Conservation (phyloP, 148 eudicot genomes). For the Camellia japonica region DNA sequence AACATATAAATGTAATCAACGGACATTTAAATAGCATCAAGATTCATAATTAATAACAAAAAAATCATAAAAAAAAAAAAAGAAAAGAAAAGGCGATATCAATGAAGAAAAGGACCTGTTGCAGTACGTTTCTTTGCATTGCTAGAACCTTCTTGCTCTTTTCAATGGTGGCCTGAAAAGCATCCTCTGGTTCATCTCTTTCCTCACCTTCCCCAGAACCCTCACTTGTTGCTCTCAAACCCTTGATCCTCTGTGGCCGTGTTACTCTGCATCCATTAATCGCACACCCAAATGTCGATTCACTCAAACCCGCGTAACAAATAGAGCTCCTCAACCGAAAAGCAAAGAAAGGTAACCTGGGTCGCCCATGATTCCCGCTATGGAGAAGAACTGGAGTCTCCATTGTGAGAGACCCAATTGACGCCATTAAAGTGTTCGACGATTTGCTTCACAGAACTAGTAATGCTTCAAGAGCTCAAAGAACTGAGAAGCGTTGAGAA, state of each 20-base stretch:
- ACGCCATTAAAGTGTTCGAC: conserved; percentile 37
- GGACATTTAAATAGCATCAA: too few relatives aligned
- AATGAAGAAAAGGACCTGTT: conserved; percentile 47
- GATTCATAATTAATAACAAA: too few relatives aligned
- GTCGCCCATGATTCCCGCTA: conserved; percentile 20
- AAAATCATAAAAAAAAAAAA: too few relatives aligned
- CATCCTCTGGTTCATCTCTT: conserved; percentile 47
- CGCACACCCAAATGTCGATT: conserved; percentile 16
- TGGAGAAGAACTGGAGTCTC: conserved; percentile 43
- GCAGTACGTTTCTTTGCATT: conserved; percentile 59
- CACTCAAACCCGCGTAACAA: conserved; percentile 28
- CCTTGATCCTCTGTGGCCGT: conserved; percentile 21
- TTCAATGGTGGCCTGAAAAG: conserved; percentile 72
- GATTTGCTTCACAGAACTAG: conserved; percentile 38
- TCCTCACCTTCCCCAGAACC: conserved; percentile 38
- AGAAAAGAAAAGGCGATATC: not conserved
- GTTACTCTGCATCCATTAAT: conserved; percentile 26
- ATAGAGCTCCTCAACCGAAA: conserved; percentile 25
- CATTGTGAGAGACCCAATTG: conserved; percentile 37
- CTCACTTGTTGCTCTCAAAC: conserved; percentile 37
- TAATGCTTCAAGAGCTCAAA: too few relatives aligned
- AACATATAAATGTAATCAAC: too few relatives aligned
- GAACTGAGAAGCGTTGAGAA: not conserved
- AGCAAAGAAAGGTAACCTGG: conserved; percentile 32
- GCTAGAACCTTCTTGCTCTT: conserved; percentile 80